These are phyloP conservation scores for Cunninghamia lanceolata DNA, from an alignment of 75 land plant genomes.

Conservation along the genomic window DNA sequence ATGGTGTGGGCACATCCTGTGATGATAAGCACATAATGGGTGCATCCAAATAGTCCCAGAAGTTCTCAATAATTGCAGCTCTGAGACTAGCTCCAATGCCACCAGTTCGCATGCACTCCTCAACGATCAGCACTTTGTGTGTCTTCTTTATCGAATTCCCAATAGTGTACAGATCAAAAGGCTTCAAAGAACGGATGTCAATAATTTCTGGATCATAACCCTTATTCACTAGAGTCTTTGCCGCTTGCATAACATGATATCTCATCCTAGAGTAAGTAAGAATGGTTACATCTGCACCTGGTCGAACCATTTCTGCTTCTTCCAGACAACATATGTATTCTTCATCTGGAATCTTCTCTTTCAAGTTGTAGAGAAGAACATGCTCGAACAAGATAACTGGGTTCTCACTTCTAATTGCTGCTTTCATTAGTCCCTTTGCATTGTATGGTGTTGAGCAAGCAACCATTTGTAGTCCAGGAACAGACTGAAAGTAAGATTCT, in stretches of 20 bases:
- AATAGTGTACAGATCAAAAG: conserved; percentile 88
- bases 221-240: conserved; percentile 87
- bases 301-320: conserved; percentile 98
- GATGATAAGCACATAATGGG: conserved; percentile 62
- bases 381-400: conserved; percentile 98
- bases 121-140: conserved; percentile 88
- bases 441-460: conserved; percentile 99
- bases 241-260: conserved; percentile 94
- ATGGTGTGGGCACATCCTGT: conserved; percentile 98
- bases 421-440: conserved; percentile 99
- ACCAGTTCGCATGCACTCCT: conserved; percentile 99
- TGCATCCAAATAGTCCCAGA: conserved; percentile 94
- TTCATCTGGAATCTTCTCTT: conserved; percentile 96
- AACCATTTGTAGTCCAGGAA: conserved; percentile 95
- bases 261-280: conserved; percentile 96
- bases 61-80: conserved; percentile 89
- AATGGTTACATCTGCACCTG: conserved; percentile 89
- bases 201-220: conserved; percentile 99
- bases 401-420: conserved; percentile 96
- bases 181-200: conserved; percentile 93
- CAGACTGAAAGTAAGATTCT: conserved; percentile 97
- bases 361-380: conserved; percentile 91
- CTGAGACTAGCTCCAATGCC: conserved; percentile 95
- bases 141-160: conserved; percentile 97
- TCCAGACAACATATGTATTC: conserved; percentile 83